These are phyloP conservation scores for Sanghuangporus weigelae DNA, from an alignment of 1,284 basidiomycete species.

Conservation along the genomic window DNA sequence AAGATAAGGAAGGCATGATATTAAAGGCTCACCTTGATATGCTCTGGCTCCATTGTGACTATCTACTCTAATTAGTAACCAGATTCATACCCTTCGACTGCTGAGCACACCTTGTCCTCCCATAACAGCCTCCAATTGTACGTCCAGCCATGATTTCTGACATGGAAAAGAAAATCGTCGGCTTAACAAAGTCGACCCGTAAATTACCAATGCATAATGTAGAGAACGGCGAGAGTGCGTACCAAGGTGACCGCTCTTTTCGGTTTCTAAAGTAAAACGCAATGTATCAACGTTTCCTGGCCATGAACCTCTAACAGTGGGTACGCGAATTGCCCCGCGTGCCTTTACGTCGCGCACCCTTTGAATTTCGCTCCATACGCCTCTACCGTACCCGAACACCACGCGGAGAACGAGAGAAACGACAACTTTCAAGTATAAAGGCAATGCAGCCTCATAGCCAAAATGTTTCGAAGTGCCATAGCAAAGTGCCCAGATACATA, in stretches of 20 bases:
- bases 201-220: background rate
- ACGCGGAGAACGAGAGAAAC: background rate
- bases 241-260: constrained; percentile 17
- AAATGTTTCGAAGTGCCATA: background rate
- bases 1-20: background rate
- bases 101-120: constrained; percentile 21
- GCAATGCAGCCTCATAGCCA: background rate
- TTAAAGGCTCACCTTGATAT: constrained; percentile 26
- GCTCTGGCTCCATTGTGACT: constrained; percentile 32
- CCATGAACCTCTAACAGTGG: constrained; percentile 1
- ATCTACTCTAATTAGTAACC: constrained; percentile 16
- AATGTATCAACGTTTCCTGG: constrained; percentile 18
- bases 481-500: background rate
- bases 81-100: background rate
- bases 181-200: background rate
- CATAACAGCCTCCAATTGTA: constrained; percentile 29
- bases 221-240: constrained; percentile 29
- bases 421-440: background rate
- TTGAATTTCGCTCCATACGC: background rate
- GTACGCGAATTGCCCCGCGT: constrained; percentile 26
- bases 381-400: background rate
- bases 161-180: background rate
- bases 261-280: constrained; percentile 25
- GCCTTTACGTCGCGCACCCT: constrained; percentile 25
- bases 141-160: constrained; percentile 19